Evolutionary conservation across 1,139 yeast species (phyloP), one percentile per base, ranked within the genome.

Genomic region (Kodamaea anthophila): DNA sequence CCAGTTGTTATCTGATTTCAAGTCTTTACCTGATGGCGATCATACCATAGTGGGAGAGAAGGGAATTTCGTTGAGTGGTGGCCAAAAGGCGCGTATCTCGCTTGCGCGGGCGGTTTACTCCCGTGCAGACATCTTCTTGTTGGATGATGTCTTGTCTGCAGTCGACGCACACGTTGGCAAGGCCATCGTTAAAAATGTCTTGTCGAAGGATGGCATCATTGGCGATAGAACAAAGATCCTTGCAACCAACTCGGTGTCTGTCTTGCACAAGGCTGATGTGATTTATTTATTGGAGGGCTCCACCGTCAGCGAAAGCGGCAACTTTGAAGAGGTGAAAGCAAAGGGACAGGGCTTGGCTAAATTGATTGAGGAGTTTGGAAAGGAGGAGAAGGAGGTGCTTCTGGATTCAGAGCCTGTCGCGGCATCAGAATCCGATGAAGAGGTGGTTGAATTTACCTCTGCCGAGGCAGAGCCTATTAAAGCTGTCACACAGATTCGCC

Each of bases 291-390:
- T 60, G 29, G 60, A 58, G 16, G 34, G 37, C 15, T 54, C 54
- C 12, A 33, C 43, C 10, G 46, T 54, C 15, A 31, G 38, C 5
- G 60, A 55, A 33, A 45, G 55, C 19, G 70, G 70, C 9, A 47
- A 47, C 13, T 59, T 42, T 36, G 47, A 49, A 2, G 33, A 33
- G 7, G 45, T 42, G 7, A 34, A 36, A 36, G 35, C 28, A 5
- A 34, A 34, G 16, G 35, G 38, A 18, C 37, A 34, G 11, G 46
- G 40, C 12, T 41, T 43, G 34, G 44, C 44, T 8, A 28, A 66
- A 35, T 66, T 91, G 48, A 74, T 91, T 37, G 65, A 65, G 31
- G 96, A 86, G 40, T 87, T 75, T 51, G 96, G 96, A 37, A 72
- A 72, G 39, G 37, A 34, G 3, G 40, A 34, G 32, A 24, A 12